Percentiles rank a stretch among this genome's conserved stretches.
These are phyloP conservation scores for Alternaria atra DNA, from an alignment of 2,329 filamentous ascomycete genomes.

Conservation along the genomic window DNA sequence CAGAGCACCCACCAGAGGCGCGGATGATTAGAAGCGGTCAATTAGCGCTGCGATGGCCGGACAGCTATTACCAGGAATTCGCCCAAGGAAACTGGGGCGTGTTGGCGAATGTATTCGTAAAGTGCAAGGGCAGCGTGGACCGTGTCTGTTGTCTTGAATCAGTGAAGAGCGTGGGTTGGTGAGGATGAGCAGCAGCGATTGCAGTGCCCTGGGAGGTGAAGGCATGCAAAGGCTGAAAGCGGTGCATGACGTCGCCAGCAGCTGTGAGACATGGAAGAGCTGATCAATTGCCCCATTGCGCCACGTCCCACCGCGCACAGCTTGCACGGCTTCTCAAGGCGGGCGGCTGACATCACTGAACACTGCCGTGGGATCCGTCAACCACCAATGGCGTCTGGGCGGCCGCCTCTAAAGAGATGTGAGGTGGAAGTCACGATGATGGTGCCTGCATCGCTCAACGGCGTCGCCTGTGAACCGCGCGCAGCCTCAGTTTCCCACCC, in stretches of 20 bases:
- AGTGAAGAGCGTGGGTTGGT: neutral
- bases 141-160: neutral
- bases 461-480: neutral
- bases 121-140: neutral
- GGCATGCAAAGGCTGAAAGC: neutral
- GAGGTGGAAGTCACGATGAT: neutral
- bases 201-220: neutral
- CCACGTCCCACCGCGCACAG: slow-evolving; percentile 8
- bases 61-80: slow-evolving; percentile 3
- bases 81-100: slow-evolving; percentile 2
- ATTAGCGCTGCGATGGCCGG: slow-evolving; percentile 19
- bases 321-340: neutral
- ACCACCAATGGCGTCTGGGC: slow-evolving; percentile 1
- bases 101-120: neutral
- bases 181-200: neutral
- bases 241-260: slow-evolving; percentile 17
- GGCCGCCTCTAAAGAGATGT: neutral
- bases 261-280: slow-evolving; percentile 5
- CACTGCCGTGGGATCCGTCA: slow-evolving; percentile 13
- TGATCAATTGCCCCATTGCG: slow-evolving; percentile 12
- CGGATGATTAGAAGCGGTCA: slow-evolving; percentile 21
- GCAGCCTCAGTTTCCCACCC: neutral
- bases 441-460: slow-evolving; percentile 2
- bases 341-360: slow-evolving; percentile 15
- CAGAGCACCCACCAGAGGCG: slow-evolving; percentile 10